Evolutionary conservation across 139 green algal genomes (phyloP), one percentile per base, ranked within the genome.

Genomic region (Chlorella sp.): DNA sequence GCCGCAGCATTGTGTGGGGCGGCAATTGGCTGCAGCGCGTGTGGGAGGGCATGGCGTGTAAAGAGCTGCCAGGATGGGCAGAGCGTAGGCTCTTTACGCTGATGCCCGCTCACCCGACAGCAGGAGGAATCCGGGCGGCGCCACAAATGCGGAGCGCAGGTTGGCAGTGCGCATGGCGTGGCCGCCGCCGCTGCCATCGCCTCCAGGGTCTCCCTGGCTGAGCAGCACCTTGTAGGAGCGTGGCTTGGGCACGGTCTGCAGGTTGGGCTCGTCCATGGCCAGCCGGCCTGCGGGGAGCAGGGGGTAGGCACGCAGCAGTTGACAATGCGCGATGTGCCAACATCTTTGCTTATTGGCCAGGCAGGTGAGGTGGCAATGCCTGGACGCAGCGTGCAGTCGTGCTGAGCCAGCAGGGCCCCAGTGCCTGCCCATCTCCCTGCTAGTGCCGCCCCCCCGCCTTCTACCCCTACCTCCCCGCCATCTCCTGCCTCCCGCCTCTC

Each of bases 261-360:
- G 89, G 89, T 96, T 96, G 81, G 95, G 95, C 64, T 97, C 95
- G 32, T 98, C 96, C 95, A 97, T 98, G 22, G 93, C 84, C 2
- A 98, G 92, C 34, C 97, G 94, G 14, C 97, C 97, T 15, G 88
- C 60, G 39, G 69, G 84, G 21, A 28, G 26, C 11, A 3, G 18
- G n/a, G 32, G 39, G 14, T 18, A 30, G 30, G 36, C 22, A 34
- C 48, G 9, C 48, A 24, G 75, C 30, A 7, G 48, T 16, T 42
- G 75, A 39, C 3, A 81, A 21, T 4, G 53, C 15, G 77, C 4
- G 53, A 39, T 36, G 22, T 30, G 77, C n/a, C 73, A 11, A 24
- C 36, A n/a, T 9, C n/a, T n/a, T n/a, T n/a, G n/a, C n/a, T n/a
- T n/a, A n/a, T n/a, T n/a, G n/a, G 28, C 28, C 69, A 37, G 69